Evolutionary conservation across 805 yeast species (phyloP), one percentile per base, ranked within the genome.

Genomic region (Kluyveromyces dobzhanskii): DNA sequence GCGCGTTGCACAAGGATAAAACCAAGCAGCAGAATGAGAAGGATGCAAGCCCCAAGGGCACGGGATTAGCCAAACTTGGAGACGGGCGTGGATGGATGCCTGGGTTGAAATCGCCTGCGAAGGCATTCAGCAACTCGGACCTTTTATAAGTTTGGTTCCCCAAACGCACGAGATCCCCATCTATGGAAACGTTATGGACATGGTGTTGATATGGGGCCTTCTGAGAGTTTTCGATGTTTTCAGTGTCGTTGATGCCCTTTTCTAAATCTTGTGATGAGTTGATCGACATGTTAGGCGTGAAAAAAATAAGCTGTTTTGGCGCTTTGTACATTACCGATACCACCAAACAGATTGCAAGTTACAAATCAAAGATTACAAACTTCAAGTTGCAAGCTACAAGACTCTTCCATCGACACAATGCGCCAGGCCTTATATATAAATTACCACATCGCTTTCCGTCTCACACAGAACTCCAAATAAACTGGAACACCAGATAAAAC

Each of bases 41-140:
- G 18, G 81, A 84, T 21, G 78, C 73, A 42, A 82, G 64, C 12
- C 88, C 90, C 45, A 81, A 63, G 17, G 88, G 88, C 34, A 82
- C 83, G 18, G 90, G 88, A 51, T 81, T 81, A 42, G 80, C 88
- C 63, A 73, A 68, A 44, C 69, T 69, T 50, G 76, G 70, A 36
- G 59, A 53, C 4, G 78, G 69, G 41, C 65, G 58, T 16, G 67
- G 61, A 43, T 75, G 70, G 42, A 62, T 56, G 40, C 65, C 69
- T 12, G 70, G 69, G 51, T 67, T 65, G 45, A 73, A 54, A 21
- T 56, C 59, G 50, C 83, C 84, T 12, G 81, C 84, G 51, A 79
- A 78, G 2, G 85, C 86, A 25, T 65, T 65, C 46, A 75, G 57
- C 45, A 80, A 70, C 40, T 80, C 87, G 21, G 66, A 66, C 39